Evolutionary conservation across 2,329 filamentous ascomycete genomes (phyloP).

Genomic region (Hymenoscyphus repandus): DNA sequence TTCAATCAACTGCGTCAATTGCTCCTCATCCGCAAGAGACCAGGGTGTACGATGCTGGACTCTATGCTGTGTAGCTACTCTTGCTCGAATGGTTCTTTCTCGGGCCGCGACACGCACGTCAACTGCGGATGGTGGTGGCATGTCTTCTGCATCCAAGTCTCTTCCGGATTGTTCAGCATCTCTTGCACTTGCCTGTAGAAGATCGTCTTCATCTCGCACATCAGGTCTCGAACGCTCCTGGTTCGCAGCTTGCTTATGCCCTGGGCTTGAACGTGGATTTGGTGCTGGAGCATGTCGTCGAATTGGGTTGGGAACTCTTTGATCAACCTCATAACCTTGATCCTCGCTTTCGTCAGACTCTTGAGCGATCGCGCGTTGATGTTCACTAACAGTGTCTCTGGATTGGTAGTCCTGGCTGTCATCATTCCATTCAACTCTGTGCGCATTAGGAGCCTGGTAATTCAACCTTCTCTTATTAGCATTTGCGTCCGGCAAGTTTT

Average conservation of each 20-base stretch:
- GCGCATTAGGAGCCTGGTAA: conserved; percentile 19
- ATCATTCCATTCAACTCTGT: conserved; percentile 16
- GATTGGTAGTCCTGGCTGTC: conserved; percentile 12
- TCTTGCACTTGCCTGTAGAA: background rate
- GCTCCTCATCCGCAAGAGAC: conserved; percentile 35
- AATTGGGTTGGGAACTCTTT: conserved; percentile 14
- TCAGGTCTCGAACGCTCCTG: conserved; percentile 11
- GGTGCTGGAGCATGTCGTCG: conserved; percentile 9
- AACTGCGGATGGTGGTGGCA: conserved; percentile 7
- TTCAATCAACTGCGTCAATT: conserved; percentile 45
- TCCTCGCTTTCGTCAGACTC: conserved; percentile 22
- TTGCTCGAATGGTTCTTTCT: background rate
- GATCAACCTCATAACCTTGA: conserved; percentile 21
- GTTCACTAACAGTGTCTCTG: conserved; percentile 3
- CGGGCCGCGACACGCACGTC: conserved; percentile 10
- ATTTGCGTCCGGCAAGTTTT: conserved; percentile 20
- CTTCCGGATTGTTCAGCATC: background rate
- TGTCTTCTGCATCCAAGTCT: conserved; percentile 6
- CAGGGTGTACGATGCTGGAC: conserved; percentile 28
- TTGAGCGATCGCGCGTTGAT: conserved; percentile 9
- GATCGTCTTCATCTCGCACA: background rate
- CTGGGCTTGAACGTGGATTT: background rate
- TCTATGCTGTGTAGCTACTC: background rate
- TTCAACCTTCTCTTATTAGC: conserved; percentile 11
- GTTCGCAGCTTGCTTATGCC: background rate